Percentiles rank a stretch among this genome's conserved stretches.
Conservation (phyloP, 2,329 filamentous ascomycete species). For the Remersonia thermophila region DNA sequence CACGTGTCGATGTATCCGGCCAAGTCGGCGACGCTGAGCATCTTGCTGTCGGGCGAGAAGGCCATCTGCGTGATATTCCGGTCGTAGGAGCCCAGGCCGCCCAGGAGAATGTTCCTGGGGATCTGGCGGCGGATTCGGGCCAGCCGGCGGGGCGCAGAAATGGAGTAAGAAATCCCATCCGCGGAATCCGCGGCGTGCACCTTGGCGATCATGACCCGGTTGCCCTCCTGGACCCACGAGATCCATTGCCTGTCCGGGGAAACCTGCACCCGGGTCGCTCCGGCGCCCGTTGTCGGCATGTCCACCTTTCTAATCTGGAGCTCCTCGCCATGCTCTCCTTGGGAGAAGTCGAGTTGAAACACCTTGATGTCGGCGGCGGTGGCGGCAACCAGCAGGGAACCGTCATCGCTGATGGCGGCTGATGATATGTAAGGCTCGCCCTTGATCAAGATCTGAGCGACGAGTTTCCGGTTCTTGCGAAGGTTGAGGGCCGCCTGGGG, state of each 20-base stretch:
- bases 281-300: slow-evolving; percentile 44
- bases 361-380: slow-evolving; percentile 65
- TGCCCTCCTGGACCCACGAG: slow-evolving; percentile 49
- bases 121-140: slow-evolving; percentile 41
- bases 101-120: slow-evolving; percentile 44
- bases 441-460: slow-evolving; percentile 55
- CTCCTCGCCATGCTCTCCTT: slow-evolving; percentile 39
- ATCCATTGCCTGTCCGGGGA: slow-evolving; percentile 62
- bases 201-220: slow-evolving; percentile 41
- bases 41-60: slow-evolving; percentile 69
- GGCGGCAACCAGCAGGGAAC: slow-evolving; percentile 62
- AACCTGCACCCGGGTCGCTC: slow-evolving; percentile 58
- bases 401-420: slow-evolving; percentile 53
- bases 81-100: slow-evolving; percentile 63
- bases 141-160: slow-evolving; percentile 34
- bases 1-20: slow-evolving; percentile 82
- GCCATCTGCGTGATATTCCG: slow-evolving; percentile 59
- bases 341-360: slow-evolving; percentile 53
- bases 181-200: slow-evolving; percentile 25
- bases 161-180: slow-evolving; percentile 26
- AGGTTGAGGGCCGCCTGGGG: slow-evolving; percentile 29
- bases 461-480: slow-evolving; percentile 48
- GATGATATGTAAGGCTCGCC: slow-evolving; percentile 77
- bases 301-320: slow-evolving; percentile 61
- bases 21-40: slow-evolving; percentile 69